Conservation (phyloP, 345 rosid species). For the Clausena lansium region DNA sequence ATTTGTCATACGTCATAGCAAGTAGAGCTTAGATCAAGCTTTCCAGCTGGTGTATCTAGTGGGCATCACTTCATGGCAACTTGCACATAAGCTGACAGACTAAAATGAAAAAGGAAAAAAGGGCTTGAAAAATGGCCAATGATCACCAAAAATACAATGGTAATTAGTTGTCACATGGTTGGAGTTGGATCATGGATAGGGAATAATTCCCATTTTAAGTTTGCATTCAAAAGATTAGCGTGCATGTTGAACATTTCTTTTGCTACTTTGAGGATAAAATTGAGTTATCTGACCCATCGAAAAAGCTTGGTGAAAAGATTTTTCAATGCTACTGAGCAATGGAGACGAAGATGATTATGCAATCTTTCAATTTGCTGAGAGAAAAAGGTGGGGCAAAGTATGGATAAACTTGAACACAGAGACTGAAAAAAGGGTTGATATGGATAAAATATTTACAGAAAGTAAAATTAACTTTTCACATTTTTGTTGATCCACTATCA, state of each 20-base stretch:
- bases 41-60: neutral
- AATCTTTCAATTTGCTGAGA: neutral
- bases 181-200: neutral
- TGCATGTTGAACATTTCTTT: neutral
- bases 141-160: neutral
- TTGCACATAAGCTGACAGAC: neutral
- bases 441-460: neutral
- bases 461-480: neutral
- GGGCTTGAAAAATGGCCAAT: neutral
- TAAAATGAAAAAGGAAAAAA: neutral
- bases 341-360: neutral
- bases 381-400: neutral
- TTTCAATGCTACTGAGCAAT: neutral
- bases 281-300: neutral
- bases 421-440: neutral
- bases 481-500: neutral
- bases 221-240: neutral
- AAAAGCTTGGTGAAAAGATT: constrained; percentile 2
- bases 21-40: neutral
- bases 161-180: neutral
- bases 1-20: neutral
- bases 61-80: neutral
- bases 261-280: neutral
- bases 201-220: neutral
- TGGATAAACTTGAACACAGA: constrained; percentile 4